A percentile compares a stretch with the other conserved stretches of the same genome.
Evolutionary conservation across 2,329 filamentous ascomycete genomes (phyloP).

Genomic region (Clarireedia hainanense): DNA sequence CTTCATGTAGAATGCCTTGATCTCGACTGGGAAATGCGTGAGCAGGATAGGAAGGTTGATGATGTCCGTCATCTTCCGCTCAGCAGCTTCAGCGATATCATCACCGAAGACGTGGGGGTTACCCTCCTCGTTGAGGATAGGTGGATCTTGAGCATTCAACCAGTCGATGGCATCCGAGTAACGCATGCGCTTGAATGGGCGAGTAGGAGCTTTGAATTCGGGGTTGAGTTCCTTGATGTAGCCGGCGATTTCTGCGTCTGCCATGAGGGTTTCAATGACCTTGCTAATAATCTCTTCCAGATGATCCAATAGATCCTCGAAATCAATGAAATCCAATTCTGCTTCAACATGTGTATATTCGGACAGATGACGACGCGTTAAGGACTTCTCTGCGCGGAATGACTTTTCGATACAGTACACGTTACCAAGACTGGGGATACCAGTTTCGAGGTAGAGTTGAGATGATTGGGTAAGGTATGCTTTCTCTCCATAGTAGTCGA

Average conservation of each 20-base stretch:
- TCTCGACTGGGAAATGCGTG: conserved; percentile 93
- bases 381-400: conserved; percentile 93
- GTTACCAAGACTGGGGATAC: conserved; percentile 80
- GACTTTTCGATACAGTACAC: conserved; percentile 98
- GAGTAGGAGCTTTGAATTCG: conserved; percentile 69
- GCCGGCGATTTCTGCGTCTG: conserved; percentile 62
- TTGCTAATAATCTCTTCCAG: conserved; percentile 67
- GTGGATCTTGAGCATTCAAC: conserved; percentile 73
- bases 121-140: conserved; percentile 86
- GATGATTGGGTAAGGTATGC: conserved; percentile 95
- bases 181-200: conserved; percentile 90
- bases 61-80: conserved; percentile 93
- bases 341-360: conserved; percentile 97
- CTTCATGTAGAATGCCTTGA: conserved; percentile 99
- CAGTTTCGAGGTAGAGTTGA: conserved; percentile 95
- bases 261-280: conserved; percentile 61
- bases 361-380: conserved; percentile 87
- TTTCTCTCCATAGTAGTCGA: conserved; percentile 63
- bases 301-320: conserved; percentile 79
- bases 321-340: conserved; percentile 92
- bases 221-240: conserved; percentile 87
- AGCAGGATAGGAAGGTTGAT: conserved; percentile 95
- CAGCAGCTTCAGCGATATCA: conserved; percentile 95
- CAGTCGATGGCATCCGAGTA: conserved; percentile 92
- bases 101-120: conserved; percentile 88